Percentiles rank a stretch among this genome's conserved stretches.
These are phyloP conservation scores for Vanrija pseudolonga DNA, from an alignment of 1,284 basidiomycete species.

Conservation along the genomic window DNA sequence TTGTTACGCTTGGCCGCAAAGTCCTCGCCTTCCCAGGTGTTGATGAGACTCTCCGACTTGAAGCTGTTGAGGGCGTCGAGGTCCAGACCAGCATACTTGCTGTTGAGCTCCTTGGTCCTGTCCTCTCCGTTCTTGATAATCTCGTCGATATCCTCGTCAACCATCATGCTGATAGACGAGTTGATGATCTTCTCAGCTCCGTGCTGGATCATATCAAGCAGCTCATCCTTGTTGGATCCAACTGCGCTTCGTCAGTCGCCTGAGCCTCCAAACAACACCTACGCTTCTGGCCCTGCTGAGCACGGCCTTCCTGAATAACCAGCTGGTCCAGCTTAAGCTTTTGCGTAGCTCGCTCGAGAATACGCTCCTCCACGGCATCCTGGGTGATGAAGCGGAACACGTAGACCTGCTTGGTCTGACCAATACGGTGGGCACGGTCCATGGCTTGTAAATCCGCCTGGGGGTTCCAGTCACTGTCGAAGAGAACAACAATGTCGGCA, in stretches of 20 bases:
- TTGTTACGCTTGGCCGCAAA: constrained; percentile 66
- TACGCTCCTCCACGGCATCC: constrained; percentile 92
- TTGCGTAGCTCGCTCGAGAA: constrained; percentile 94
- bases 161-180: constrained; percentile 59
- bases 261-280: constrained; percentile 7
- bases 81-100: constrained; percentile 88
- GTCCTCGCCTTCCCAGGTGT: constrained; percentile 96
- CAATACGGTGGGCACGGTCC: constrained; percentile 98
- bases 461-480: constrained; percentile 99
- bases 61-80: constrained; percentile 96
- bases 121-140: constrained; percentile 92
- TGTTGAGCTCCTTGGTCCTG: constrained; percentile 81
- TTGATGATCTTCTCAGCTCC: constrained; percentile 97
- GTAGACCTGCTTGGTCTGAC: constrained; percentile 97
- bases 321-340: constrained; percentile 94
- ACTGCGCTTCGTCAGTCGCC: constrained; percentile 51
- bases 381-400: constrained; percentile 98
- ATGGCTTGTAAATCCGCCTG: constrained; percentile 98
- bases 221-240: constrained; percentile 85
- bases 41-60: constrained; percentile 79
- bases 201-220: constrained; percentile 97
- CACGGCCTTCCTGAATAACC: constrained; percentile 93
- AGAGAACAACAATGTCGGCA: constrained; percentile 94
- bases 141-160: constrained; percentile 90
- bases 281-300: constrained; percentile 51